Base-by-base conservation (phyloP, 2,329 filamentous ascomycete genomes). In the Aspergillus ustus region DNA sequence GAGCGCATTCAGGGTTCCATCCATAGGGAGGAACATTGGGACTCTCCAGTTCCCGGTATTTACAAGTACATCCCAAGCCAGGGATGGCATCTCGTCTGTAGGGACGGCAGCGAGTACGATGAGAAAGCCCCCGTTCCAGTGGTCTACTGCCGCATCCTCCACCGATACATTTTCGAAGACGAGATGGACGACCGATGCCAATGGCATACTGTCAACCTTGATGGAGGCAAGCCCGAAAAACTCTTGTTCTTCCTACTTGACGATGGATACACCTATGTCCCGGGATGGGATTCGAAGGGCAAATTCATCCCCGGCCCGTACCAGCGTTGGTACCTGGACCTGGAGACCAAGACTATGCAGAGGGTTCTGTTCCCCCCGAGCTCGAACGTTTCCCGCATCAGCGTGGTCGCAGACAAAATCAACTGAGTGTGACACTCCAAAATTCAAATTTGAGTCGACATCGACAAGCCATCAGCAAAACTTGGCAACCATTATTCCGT, bases 291-390 rank as follows among this genome's bases (percentile, higher is more conserved):
- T 66, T 72, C 76, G 22, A 71, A 81, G 45, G 81, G 80, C 57
- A 75, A 73, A n/a, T 84, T 84, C 69, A 79, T 83, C 48, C 80
- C 80, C 4, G 81, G 81, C 1, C 81, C 81, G 4, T 83, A 83
- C 66, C 78, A 80, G 57, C 79, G 81, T 51, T 84, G 81, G 81
- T 78, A 75, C 63, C 72, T 81, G 50, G 81, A 83, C 61, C 62
- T 74, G 40, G 72, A 76, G 55, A 77, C 75, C 46, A 64, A 66
- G 43, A 73, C 70, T 15, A 76, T 78, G 75, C 72, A 66, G 22
- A 75, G 71, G 20, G 69, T 71, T 48, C 67, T 70, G 31, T 71
- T 73, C n/a, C 70, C 73, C 7, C 71, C 73, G 28, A 76, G 73
- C 66, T 71, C 73, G 46, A 71, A 72, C 45, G 74, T 77, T 25